These are phyloP conservation scores for Yamadazyma buinensis DNA, from an alignment of 1,139 yeast genomes.

Conservation along the genomic window DNA sequence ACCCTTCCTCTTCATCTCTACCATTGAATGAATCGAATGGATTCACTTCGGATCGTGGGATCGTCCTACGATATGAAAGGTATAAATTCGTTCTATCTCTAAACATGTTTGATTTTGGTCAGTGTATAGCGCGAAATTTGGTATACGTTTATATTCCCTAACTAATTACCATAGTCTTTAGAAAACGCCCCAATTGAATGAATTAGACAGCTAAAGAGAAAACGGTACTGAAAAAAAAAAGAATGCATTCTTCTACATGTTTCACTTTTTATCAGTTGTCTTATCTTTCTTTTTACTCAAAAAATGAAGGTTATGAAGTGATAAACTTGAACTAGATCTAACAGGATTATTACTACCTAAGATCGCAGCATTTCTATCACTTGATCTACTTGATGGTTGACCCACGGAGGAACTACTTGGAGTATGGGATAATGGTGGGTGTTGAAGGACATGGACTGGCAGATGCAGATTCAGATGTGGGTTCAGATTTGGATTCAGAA, in stretches of 20 bases:
- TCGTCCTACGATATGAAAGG: conserved; percentile 69
- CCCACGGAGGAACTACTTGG: conserved; percentile 9
- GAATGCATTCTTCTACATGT: too few species aligned
- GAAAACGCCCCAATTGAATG: too few species aligned
- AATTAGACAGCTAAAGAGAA: too few species aligned
- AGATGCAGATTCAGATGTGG: neutral
- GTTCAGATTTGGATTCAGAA: neutral
- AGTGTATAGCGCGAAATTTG: too few species aligned
- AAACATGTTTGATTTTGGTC: conserved; percentile 55
- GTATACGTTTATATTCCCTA: too few species aligned
- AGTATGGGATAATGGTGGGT: too few species aligned
- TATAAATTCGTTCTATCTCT: conserved; percentile 72
- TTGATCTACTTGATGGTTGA: conserved; percentile 30
- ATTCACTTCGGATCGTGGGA: conserved; percentile 41
- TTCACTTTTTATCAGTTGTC: too few species aligned
- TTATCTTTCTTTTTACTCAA: conserved; percentile 23
- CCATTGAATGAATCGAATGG: conserved; percentile 29
- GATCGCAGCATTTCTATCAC: conserved; percentile 26
- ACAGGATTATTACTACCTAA: conserved; percentile 16
- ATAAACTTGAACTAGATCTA: conserved; percentile 23
- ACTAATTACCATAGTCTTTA: too few species aligned
- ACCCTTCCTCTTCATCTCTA: conserved; percentile 55
- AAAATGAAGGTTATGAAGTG: conserved; percentile 27
- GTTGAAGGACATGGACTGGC: too few species aligned
- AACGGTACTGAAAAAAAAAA: too few species aligned